These are phyloP conservation scores for Curvularia verruculosa DNA, from an alignment of 2,329 filamentous ascomycete genomes.

Conservation along the genomic window DNA sequence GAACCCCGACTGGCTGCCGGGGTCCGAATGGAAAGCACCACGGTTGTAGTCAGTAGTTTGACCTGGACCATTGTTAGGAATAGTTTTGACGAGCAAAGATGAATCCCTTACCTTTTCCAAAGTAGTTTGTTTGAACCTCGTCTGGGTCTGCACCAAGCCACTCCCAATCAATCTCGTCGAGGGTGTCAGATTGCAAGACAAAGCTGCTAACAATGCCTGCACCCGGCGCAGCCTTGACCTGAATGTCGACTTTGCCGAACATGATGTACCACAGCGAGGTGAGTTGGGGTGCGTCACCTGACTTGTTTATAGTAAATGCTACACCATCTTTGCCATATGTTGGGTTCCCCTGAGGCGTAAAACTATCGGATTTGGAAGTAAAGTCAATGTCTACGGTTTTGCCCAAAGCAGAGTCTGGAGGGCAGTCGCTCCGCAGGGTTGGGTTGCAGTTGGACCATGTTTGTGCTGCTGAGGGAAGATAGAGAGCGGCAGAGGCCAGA, in stretches of 20 bases:
- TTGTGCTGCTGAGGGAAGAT: constrained; percentile 53
- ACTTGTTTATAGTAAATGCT: constrained; percentile 76
- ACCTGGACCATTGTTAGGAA: constrained; percentile 53
- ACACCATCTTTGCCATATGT: constrained; percentile 79
- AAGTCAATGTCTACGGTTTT: constrained; percentile 86
- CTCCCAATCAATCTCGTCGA: constrained; percentile 98
- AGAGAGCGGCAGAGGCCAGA: constrained; percentile 50
- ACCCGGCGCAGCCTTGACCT: constrained; percentile 84
- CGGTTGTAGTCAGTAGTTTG: constrained; percentile 85
- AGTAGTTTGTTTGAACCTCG: constrained; percentile 96
- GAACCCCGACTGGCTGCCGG: constrained; percentile 73
- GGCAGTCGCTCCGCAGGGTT: constrained; percentile 64
- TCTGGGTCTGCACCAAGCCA: constrained; percentile 81
- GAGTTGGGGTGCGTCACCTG: constrained; percentile 85
- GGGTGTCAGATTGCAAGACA: constrained; percentile 85
- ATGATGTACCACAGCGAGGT: constrained; percentile 97
- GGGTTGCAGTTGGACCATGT: constrained; percentile 65
- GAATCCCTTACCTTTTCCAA: constrained; percentile 54
- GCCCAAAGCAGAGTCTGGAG: constrained; percentile 78
- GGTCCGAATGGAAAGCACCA: constrained; percentile 75
- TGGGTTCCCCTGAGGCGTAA: constrained; percentile 71
- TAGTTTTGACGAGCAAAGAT: background rate
- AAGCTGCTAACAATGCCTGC: constrained; percentile 91
- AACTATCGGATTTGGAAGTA: constrained; percentile 75
- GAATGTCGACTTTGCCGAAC: constrained; percentile 90